phyloP scores from a whole-genome alignment of 1,284 basidiomycete genomes.

The Xerocomus nothofagi region DNA sequence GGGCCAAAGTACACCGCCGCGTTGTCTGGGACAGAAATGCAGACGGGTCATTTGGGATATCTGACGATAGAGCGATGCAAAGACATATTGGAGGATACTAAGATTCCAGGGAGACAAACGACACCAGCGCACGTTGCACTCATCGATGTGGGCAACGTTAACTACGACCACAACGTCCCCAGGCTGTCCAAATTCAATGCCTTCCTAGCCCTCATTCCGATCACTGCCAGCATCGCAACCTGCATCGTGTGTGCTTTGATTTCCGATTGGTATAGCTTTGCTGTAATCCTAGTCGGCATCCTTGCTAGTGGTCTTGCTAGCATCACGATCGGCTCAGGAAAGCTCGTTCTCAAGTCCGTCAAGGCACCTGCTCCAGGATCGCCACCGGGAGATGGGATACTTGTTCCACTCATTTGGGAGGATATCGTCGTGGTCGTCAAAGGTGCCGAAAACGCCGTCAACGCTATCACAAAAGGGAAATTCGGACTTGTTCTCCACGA shows the following conservation, averaged over 20 bases:
- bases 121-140: conserved; percentile 20
- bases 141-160: conserved; percentile 17
- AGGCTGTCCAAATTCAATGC: conserved; percentile 10
- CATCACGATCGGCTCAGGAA: conserved; percentile 27
- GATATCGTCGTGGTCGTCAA: conserved; percentile 24
- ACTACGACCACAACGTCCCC: conserved; percentile 7
- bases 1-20: conserved; percentile 30
- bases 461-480: conserved; percentile 29
- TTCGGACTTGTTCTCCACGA: conserved; percentile 22
- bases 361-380: conserved; percentile 16
- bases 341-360: conserved; percentile 11
- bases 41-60: conserved; percentile 31
- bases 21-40: conserved; percentile 29
- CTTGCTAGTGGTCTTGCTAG: conserved; percentile 29
- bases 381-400: conserved; percentile 23
- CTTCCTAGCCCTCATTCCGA: conserved; percentile 21
- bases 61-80: conserved; percentile 25
- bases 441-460: conserved; percentile 27
- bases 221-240: conserved; percentile 25
- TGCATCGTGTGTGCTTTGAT: conserved; percentile 21
- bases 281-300: conserved; percentile 34
- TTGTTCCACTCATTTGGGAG: conserved; percentile 19
- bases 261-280: conserved; percentile 31
- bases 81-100: not conserved
- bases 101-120: conserved; percentile 20